phyloP scores from a whole-genome alignment of 1,284 basidiomycete genomes.

The Cystobasidium slooffiae region DNA sequence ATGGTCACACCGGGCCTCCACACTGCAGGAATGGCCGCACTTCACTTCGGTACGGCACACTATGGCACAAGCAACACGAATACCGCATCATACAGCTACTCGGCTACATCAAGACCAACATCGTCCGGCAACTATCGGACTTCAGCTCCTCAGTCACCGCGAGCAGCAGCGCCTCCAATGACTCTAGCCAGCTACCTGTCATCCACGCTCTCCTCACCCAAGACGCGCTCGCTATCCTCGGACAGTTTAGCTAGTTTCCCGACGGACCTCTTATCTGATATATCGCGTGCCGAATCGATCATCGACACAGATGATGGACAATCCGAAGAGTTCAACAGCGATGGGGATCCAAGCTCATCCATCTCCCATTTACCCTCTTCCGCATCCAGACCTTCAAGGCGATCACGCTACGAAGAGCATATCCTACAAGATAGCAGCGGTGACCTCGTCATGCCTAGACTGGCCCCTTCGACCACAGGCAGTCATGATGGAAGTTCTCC shows the following conservation, averaged over 20 bases:
- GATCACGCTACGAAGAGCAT: constrained; percentile 12
- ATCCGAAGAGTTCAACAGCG: constrained; percentile 34
- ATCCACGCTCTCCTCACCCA: constrained; percentile 34
- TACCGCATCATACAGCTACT: background rate
- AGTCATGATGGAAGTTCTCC: constrained; percentile 8
- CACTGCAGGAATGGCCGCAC: constrained; percentile 19
- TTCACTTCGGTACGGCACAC: background rate
- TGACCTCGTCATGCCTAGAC: constrained; percentile 34
- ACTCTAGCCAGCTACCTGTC: constrained; percentile 39
- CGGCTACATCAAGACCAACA: background rate
- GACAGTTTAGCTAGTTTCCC: constrained; percentile 42
- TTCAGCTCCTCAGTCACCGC: constrained; percentile 24
- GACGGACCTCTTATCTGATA: constrained; percentile 37
- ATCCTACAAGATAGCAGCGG: background rate
- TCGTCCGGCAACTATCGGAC: background rate
- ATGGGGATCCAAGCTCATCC: constrained; percentile 13
- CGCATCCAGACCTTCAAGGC: background rate
- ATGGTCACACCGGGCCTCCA: constrained; percentile 36
- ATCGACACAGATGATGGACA: constrained; percentile 28
- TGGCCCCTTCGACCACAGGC: background rate
- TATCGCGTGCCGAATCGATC: constrained; percentile 27
- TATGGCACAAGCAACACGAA: background rate
- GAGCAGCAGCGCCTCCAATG: constrained; percentile 1
- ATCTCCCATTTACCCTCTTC: background rate
- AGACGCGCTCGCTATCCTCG: constrained; percentile 39